A percentile compares a stretch with the other conserved stretches of the same genome.
Conservation (phyloP, 352 stramenopile species). For the Pythium guiyangense region DNA sequence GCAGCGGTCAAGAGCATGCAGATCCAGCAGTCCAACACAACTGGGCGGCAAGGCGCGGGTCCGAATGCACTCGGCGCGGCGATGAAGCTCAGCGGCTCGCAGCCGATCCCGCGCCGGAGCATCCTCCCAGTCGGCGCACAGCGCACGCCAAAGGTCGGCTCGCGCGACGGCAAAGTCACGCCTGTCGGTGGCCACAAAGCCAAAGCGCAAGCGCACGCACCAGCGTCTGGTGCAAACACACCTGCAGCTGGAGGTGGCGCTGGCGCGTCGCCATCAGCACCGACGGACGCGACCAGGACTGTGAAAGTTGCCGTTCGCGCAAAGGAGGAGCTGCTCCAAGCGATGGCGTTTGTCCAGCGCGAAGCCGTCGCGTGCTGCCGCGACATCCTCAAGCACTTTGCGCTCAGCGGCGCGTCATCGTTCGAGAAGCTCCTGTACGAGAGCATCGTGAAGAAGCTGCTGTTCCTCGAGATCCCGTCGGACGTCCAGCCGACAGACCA, state of each 20-base stretch:
- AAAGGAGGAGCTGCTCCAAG: constrained; percentile 80
- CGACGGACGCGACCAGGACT: constrained; percentile 31
- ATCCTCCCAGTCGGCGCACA: constrained; percentile 21
- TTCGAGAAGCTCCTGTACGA: constrained; percentile 82
- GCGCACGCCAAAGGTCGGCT: constrained; percentile 18
- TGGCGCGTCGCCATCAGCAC: background rate
- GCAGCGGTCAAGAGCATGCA: constrained; percentile 83
- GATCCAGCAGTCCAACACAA: constrained; percentile 65
- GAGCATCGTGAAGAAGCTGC: constrained; percentile 71
- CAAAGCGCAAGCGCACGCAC: constrained; percentile 21
- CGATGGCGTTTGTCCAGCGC: constrained; percentile 68
- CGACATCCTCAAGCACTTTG: constrained; percentile 69
- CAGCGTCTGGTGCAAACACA: background rate
- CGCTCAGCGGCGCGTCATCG: constrained; percentile 49
- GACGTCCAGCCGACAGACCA: constrained; percentile 85
- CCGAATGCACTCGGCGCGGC: constrained; percentile 25
- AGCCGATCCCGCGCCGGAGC: constrained; percentile 48
- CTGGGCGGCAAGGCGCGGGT: constrained; percentile 26
- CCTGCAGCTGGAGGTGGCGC: background rate
- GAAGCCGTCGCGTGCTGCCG: constrained; percentile 67
- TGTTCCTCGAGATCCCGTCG: constrained; percentile 77
- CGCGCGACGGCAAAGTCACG: constrained; percentile 22
- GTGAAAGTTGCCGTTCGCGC: constrained; percentile 67
- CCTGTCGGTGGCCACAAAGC: constrained; percentile 27
- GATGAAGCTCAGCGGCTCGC: constrained; percentile 45